These are phyloP conservation scores for Theobroma grandiflorum DNA, from an alignment of 441 rosid genomes.

Conservation along the genomic window DNA sequence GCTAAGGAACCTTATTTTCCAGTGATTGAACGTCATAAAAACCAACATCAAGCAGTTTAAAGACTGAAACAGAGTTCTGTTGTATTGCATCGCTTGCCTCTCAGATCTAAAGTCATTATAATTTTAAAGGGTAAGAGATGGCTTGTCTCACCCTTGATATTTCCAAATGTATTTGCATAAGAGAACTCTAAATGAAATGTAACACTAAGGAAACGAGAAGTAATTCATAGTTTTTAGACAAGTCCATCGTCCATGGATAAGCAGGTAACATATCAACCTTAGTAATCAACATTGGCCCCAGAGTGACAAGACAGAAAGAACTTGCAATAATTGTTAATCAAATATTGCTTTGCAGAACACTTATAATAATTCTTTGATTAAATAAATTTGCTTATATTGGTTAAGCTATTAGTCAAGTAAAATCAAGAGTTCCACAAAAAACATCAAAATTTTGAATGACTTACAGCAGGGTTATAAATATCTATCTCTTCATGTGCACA, in stretches of 20 bases:
- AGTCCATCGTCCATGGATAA: slow-evolving; percentile 13
- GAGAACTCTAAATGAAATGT: background rate
- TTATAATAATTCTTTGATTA: background rate
- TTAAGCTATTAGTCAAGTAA: background rate
- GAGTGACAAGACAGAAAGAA: background rate
- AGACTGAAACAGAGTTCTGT: background rate
- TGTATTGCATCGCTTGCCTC: slow-evolving; percentile 10
- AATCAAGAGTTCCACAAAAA: background rate
- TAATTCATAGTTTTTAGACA: slow-evolving; percentile 14
- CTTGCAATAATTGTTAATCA: background rate
- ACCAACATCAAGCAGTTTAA: slow-evolving; percentile 7
- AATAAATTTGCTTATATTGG: background rate
- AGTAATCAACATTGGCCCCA: background rate
- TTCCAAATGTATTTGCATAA: background rate
- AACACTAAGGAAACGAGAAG: background rate
- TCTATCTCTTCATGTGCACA: slow-evolving; percentile 98
- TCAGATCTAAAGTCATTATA: background rate
- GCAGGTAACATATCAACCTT: background rate
- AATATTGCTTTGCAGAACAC: background rate
- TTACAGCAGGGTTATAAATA: slow-evolving; percentile 83
- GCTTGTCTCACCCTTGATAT: slow-evolving; percentile 3
- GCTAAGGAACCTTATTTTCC: background rate
- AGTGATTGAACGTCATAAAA: background rate
- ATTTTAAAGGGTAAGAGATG: slow-evolving; percentile 13
- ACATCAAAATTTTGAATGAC: slow-evolving; percentile 33